phyloP scores from a whole-genome alignment of 225 moss, liverwort and hornwort species.

The Marchantia polymorpha region DNA sequence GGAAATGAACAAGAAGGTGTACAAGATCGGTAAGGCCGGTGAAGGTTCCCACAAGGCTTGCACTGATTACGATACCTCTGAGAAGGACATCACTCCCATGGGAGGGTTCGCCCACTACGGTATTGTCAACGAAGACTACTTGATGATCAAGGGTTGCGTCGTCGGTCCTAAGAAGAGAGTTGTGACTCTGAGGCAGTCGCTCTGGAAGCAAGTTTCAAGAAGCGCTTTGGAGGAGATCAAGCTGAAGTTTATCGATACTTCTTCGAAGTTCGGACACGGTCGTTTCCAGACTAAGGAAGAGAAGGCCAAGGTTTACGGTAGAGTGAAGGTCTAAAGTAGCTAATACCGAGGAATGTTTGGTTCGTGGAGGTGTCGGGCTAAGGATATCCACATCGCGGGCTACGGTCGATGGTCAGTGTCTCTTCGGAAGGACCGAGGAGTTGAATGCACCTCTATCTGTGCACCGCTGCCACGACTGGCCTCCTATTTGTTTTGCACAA shows the following conservation, averaged over 20 bases:
- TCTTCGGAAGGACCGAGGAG: conserved; percentile 11
- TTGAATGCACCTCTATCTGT: conserved; percentile 14
- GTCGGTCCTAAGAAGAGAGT: conserved; percentile 69
- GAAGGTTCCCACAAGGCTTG: conserved; percentile 51
- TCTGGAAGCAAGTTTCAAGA: conserved; percentile 52
- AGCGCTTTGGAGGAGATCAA: conserved; percentile 58
- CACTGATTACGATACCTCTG: conserved; percentile 72
- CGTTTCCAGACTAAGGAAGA: conserved; percentile 45
- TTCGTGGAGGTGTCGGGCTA: background rate
- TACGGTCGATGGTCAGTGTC: conserved; percentile 62
- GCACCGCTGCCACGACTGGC: conserved; percentile 53
- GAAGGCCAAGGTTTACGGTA: conserved; percentile 44
- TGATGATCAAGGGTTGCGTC: conserved; percentile 78
- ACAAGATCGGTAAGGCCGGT: conserved; percentile 66
- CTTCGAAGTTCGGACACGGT: conserved; percentile 64
- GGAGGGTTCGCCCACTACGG: conserved; percentile 86
- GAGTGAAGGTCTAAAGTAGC: conserved; percentile 26
- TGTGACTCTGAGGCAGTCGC: conserved; percentile 53
- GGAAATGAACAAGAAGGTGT: conserved; percentile 80
- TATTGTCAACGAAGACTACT: conserved; percentile 70
- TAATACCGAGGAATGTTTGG: background rate
- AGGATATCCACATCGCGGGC: background rate
- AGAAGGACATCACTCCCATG: conserved; percentile 86
- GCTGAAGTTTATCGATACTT: conserved; percentile 60
- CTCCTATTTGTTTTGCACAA: conserved; percentile 15